Evolutionary conservation across 2,329 filamentous ascomycete species (phyloP).

Genomic region (Penicillium sp.): DNA sequence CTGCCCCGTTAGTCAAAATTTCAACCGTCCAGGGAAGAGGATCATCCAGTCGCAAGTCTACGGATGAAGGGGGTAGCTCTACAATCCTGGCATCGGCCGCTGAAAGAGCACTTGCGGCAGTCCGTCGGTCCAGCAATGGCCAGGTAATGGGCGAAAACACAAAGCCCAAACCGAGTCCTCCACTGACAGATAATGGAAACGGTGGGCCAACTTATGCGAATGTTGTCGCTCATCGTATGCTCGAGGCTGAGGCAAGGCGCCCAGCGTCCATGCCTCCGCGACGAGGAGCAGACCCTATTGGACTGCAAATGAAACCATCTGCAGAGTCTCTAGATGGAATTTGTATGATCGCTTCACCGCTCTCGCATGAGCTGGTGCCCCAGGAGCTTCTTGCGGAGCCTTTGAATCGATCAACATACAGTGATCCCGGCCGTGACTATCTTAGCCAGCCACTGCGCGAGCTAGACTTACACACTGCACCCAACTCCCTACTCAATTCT

Average conservation of each 20-base stretch:
- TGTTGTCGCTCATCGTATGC: slow-evolving; percentile 29
- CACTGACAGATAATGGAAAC: slow-evolving; percentile 26
- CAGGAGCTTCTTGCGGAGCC: slow-evolving; percentile 27
- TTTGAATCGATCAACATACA: slow-evolving; percentile 32
- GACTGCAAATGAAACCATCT: slow-evolving; percentile 30
- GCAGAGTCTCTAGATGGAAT: slow-evolving; percentile 29
- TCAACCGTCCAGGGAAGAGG: slow-evolving; percentile 32
- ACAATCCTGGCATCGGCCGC: slow-evolving; percentile 36
- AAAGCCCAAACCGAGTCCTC: slow-evolving; percentile 4
- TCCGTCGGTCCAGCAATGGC: slow-evolving; percentile 39
- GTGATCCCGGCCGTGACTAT: slow-evolving; percentile 30
- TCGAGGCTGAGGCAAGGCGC: slow-evolving; percentile 19
- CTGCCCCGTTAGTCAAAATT: slow-evolving; percentile 26
- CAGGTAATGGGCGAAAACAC: slow-evolving; percentile 20
- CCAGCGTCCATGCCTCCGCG: slow-evolving; percentile 23
- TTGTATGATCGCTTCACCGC: slow-evolving; percentile 29
- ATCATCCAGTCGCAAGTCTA: slow-evolving; percentile 25
- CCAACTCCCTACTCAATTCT: slow-evolving; percentile 26
- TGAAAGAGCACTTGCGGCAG: slow-evolving; percentile 38
- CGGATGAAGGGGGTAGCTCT: slow-evolving; percentile 18
- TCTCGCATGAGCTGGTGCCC: slow-evolving; percentile 23
- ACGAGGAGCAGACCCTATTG: slow-evolving; percentile 11
- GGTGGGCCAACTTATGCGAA: slow-evolving; percentile 34
- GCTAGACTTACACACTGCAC: slow-evolving; percentile 25
- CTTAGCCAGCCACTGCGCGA: slow-evolving; percentile 18